A percentile compares a stretch with the other conserved stretches of the same genome.
Evolutionary conservation across 148 eudicot species (phyloP).

Genomic region (Cornus kousa): DNA sequence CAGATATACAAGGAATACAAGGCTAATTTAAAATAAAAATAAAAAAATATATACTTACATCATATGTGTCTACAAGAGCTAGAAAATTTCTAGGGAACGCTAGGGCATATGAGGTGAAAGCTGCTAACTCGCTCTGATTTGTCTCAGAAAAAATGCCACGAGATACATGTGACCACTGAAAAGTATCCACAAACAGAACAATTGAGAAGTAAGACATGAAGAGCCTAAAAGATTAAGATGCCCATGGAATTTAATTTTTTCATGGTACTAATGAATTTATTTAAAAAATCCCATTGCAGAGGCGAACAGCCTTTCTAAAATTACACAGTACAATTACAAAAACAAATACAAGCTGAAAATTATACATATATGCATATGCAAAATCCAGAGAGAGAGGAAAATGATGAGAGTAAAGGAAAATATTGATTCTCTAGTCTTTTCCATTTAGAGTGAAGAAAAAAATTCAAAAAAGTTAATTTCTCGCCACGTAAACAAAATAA

Average conservation of each 20-base stretch:
- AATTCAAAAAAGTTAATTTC: too few relatives aligned
- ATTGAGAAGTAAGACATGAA: neutral
- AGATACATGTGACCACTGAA: slow-evolving; percentile 58
- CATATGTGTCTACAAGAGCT: slow-evolving; percentile 98
- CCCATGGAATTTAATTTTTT: neutral
- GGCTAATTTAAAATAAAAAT: neutral
- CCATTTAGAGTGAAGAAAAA: too few relatives aligned
- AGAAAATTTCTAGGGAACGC: slow-evolving; percentile 85
- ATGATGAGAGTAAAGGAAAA: neutral
- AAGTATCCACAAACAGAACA: slow-evolving; percentile 14
- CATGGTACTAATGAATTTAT: neutral
- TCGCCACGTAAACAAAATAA: too few relatives aligned
- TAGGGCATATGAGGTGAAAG: slow-evolving; percentile 90
- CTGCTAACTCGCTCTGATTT: slow-evolving; percentile 94
- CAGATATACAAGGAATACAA: neutral
- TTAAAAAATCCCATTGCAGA: neutral
- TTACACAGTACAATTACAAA: neutral
- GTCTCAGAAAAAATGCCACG: slow-evolving; percentile 74
- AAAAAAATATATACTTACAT: slow-evolving; percentile 55
- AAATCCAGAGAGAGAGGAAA: neutral
- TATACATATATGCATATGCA: neutral
- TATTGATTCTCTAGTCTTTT: neutral
- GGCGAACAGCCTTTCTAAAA: neutral
- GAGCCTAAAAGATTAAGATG: neutral
- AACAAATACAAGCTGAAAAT: neutral